These are phyloP conservation scores for Fibroporia radiculosa DNA, from an alignment of 768 basidiomycete genomes.

Conservation along the genomic window DNA sequence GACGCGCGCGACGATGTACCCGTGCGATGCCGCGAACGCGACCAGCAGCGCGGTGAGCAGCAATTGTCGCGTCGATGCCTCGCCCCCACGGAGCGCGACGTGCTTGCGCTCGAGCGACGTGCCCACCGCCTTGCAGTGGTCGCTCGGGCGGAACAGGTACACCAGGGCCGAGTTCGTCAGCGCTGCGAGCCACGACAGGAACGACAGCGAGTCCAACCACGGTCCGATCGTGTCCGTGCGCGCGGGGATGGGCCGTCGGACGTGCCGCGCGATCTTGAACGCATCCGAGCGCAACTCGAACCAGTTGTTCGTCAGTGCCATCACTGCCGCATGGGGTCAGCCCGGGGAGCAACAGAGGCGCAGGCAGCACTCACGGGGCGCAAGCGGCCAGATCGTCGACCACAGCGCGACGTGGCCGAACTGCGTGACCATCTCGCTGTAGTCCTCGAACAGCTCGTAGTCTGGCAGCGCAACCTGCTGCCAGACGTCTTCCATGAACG, in stretches of 20 bases:
- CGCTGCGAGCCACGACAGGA: conserved; percentile 85
- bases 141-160: conserved; percentile 70
- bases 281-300: conserved; percentile 91
- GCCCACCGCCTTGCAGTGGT: conserved; percentile 20
- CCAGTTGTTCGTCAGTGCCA: conserved; percentile 89
- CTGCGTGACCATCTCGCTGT: conserved; percentile 94
- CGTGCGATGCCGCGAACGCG: conserved; percentile 81
- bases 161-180: conserved; percentile 86
- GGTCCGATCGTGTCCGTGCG: conserved; percentile 90
- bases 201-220: conserved; percentile 84
- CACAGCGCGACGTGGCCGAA: conserved; percentile 91
- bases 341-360: background rate
- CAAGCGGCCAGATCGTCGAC: conserved; percentile 92
- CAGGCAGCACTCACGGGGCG: conserved; percentile 45
- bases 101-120: conserved; percentile 20
- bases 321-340: conserved; percentile 20
- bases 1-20: conserved; percentile 61
- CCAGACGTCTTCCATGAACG: conserved; percentile 73
- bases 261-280: conserved; percentile 86
- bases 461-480: conserved; percentile 72
- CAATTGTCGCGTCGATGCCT: conserved; percentile 15
- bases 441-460: conserved; percentile 80
- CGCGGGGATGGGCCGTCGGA: conserved; percentile 76
- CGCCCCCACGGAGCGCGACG: conserved; percentile 10
- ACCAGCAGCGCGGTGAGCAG: conserved; percentile 32